phyloP scores from a whole-genome alignment of 768 basidiomycete genomes.

The Trametes maxima region DNA sequence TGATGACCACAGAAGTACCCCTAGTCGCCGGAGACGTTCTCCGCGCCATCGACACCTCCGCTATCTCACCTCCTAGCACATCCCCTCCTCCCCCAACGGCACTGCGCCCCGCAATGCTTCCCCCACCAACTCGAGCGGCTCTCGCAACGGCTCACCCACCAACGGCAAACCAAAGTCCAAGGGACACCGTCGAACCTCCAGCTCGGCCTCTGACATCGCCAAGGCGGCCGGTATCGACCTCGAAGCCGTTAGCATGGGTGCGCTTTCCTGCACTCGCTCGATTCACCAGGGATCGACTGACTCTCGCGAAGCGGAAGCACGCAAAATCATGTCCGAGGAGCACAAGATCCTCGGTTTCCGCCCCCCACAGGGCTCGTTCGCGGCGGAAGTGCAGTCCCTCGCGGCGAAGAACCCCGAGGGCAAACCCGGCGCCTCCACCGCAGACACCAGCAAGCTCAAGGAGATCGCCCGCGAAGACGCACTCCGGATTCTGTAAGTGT shows the following conservation, averaged over 20 bases:
- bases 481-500: constrained; percentile 26
- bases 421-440: constrained; percentile 8
- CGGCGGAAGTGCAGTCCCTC: constrained; percentile 39
- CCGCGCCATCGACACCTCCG: constrained; percentile 62
- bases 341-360: constrained; percentile 41
- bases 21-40: constrained; percentile 62
- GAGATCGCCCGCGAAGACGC: constrained; percentile 33
- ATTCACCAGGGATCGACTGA: background rate
- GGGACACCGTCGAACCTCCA: constrained; percentile 14
- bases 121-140: background rate
- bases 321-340: constrained; percentile 39
- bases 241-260: constrained; percentile 29
- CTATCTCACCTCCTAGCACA: constrained; percentile 42
- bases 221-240: constrained; percentile 30
- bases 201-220: constrained; percentile 22
- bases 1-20: constrained; percentile 44
- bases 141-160: background rate
- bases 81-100: background rate
- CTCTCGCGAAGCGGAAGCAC: constrained; percentile 30
- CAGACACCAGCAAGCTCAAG: constrained; percentile 26
- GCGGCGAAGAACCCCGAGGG: constrained; percentile 37
- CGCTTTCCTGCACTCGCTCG: background rate
- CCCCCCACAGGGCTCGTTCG: constrained; percentile 39
- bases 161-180: background rate
- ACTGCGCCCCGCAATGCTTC: background rate